Evolutionary conservation across 768 basidiomycete species (phyloP), one percentile per base, ranked within the genome.

Genomic region (Boletus fagicola): DNA sequence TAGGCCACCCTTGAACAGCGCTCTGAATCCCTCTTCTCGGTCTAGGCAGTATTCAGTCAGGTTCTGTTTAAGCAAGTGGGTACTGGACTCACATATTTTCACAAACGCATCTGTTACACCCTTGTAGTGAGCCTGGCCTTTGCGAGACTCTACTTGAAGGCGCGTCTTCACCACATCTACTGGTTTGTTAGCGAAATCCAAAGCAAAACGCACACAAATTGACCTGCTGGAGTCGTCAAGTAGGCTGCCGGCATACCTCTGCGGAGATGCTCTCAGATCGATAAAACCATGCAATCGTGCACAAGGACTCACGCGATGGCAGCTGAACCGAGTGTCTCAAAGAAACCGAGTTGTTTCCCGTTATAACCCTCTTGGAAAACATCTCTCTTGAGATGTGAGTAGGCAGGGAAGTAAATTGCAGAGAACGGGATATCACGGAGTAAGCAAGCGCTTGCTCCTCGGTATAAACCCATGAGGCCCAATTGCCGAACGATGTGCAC

Each of bases 211-310:
- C 24, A 62, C 57, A 20, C 46, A 53, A 54, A 62, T 78, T 66
- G 62, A 91, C 92, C 92, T 65, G 90, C 90, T 42, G 94, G 93
- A 10, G 93, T 95, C 33, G 92, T 92, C 61, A 96, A 76, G 74
- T 94, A 95, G 39, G 94, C 94, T 44, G 95, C 94, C 54, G 96
- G 96, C 94, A 98, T 98, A 60, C 97, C 97, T 63, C 95, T 96
- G 62, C 70, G 22, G 26, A 63, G 61, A 55, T 54, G 59, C 59
- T 59, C 62, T 73, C 64, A 76, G 71, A 65, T 70, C 54, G 59
- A 61, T 39, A 48, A 31, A 45, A 24, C 22, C 51, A 58, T 61
- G 58, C 63, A 54, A 58, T 62, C 47, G 11, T 52, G 36, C 54
- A 59, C 59, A 44, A 35, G 26, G 43, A 82, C 89, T 69, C 72